Percentiles rank a stretch among this genome's conserved stretches.
Conservation (phyloP, 441 rosid genomes). For the Pelargonium myrrhifolium region DNA sequence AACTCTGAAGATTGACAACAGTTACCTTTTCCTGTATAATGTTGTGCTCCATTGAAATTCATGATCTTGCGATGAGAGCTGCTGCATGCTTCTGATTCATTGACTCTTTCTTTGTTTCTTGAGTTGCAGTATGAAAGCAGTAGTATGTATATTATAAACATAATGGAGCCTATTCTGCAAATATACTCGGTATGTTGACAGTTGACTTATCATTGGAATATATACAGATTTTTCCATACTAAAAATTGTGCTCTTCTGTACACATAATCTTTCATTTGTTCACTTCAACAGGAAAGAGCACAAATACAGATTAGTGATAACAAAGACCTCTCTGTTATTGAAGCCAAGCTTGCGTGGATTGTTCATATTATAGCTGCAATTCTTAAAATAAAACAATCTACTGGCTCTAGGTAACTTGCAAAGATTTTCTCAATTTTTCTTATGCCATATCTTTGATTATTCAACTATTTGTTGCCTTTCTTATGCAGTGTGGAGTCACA, state of each 20-base stretch:
- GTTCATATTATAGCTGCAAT: slow-evolving; percentile 96
- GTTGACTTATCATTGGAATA: neutral
- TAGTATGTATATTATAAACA: slow-evolving; percentile 66
- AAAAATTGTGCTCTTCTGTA: slow-evolving; percentile 7
- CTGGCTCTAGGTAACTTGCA: slow-evolving; percentile 70
- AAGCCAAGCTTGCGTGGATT: slow-evolving; percentile 95
- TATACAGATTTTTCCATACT: slow-evolving; percentile 6
- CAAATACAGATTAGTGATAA: slow-evolving; percentile 49
- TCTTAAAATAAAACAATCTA: slow-evolving; percentile 79
- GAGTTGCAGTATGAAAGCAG: slow-evolving; percentile 80
- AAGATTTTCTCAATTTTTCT: neutral
- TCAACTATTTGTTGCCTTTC: slow-evolving; percentile 1
- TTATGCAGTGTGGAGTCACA: slow-evolving; percentile 83
- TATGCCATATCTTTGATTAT: neutral
- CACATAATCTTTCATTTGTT: slow-evolving; percentile 8
- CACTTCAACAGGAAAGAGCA: slow-evolving; percentile 61
- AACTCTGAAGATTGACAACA: slow-evolving; percentile 6
- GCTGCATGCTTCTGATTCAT: neutral
- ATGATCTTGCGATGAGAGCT: neutral
- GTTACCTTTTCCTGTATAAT: neutral
- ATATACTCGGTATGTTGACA: slow-evolving; percentile 63
- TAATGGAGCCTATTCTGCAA: slow-evolving; percentile 94
- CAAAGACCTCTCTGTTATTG: slow-evolving; percentile 67
- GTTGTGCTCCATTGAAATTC: neutral
- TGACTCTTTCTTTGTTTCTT: slow-evolving; percentile 16